A percentile compares a stretch with the other conserved stretches of the same genome.
phyloP scores from a whole-genome alignment of 495 filamentous ascomycete species.

The Achaetomiella virescens region DNA sequence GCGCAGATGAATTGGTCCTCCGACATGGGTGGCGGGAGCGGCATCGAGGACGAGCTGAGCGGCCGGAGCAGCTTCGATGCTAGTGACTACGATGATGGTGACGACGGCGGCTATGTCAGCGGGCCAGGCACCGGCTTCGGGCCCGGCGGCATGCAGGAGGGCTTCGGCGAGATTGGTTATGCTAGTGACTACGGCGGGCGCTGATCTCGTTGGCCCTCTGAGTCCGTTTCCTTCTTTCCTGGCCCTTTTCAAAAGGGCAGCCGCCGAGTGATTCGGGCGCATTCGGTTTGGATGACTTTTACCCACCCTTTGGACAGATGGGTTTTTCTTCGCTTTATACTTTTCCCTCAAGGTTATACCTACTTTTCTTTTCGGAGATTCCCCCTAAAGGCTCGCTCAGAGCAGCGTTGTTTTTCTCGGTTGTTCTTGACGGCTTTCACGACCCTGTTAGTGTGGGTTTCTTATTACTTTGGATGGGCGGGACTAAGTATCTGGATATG shows the following conservation, averaged over 20 bases:
- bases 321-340: not conserved
- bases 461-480: no score
- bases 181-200: conserved; percentile 48
- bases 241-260: not conserved
- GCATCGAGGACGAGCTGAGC: conserved; percentile 66
- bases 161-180: conserved; percentile 47
- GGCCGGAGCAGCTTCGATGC: conserved; percentile 87
- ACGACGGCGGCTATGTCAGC: conserved; percentile 54
- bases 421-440: no score
- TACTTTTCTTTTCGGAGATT: not conserved
- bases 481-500: no score
- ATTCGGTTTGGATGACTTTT: conserved; percentile 1
- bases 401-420: no score
- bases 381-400: no score
- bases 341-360: not conserved
- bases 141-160: conserved; percentile 43
- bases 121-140: conserved; percentile 47
- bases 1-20: conserved; percentile 75
- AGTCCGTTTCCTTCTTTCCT: not conserved
- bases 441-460: no score
- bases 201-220: conserved; percentile 9
- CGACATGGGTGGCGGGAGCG: conserved; percentile 49
- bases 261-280: not conserved
- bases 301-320: not conserved
- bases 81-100: conserved; percentile 61